Evolutionary conservation across 805 yeast genomes (phyloP).

Genomic region (Candida tibetensis): DNA sequence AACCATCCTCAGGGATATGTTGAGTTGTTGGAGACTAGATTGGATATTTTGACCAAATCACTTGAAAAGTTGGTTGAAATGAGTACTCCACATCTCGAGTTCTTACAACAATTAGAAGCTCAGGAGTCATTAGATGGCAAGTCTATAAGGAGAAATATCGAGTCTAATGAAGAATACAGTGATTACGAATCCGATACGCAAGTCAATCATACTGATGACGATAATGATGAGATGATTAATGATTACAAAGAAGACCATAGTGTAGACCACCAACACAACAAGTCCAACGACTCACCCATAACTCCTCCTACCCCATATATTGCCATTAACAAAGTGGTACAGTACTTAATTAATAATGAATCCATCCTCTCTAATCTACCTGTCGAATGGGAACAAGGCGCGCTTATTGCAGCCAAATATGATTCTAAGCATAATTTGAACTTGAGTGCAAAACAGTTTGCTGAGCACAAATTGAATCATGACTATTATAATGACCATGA

Average conservation of each 20-base stretch:
- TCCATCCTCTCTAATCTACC: conserved; percentile 40
- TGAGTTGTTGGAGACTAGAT: conserved; percentile 58
- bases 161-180: conserved; percentile 6
- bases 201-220: conserved; percentile 7
- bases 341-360: conserved; percentile 38
- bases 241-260: background rate
- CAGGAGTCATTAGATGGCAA: conserved; percentile 4
- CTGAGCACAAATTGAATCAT: conserved; percentile 24
- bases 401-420: conserved; percentile 39
- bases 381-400: conserved; percentile 46
- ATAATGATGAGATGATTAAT: conserved; percentile 3
- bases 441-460: conserved; percentile 30
- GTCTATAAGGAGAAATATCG: background rate
- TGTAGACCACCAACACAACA: background rate
- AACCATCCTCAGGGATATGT: conserved; percentile 59
- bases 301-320: conserved; percentile 17
- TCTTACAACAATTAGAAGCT: conserved; percentile 19
- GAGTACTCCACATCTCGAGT: conserved; percentile 24
- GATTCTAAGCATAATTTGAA: conserved; percentile 22
- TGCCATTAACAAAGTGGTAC: conserved; percentile 48
- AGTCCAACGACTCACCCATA: conserved; percentile 10
- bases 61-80: conserved; percentile 39
- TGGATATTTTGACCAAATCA: conserved; percentile 50
- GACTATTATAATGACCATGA: background rate
- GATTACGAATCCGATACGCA: conserved; percentile 3